Evolutionary conservation across 805 yeast genomes (phyloP).

Genomic region (Blastobotrys peoriensis): DNA sequence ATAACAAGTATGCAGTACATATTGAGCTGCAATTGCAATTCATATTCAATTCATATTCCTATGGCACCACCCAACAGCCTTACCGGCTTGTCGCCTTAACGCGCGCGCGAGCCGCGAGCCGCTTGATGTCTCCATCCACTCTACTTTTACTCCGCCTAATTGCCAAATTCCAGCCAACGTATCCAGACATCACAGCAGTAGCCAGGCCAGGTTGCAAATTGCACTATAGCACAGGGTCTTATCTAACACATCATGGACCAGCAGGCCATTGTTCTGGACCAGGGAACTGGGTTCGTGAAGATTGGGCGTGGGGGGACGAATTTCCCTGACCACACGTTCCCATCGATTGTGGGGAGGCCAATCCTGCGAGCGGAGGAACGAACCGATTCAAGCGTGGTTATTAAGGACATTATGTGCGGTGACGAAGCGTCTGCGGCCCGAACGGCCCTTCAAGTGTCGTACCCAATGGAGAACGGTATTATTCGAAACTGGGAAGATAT

Average conservation of each 20-base stretch:
- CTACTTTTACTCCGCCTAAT: too few species aligned
- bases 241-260: conserved; percentile 2
- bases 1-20: too few species aligned
- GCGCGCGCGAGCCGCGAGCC: too few species aligned
- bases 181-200: too few species aligned
- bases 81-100: too few species aligned
- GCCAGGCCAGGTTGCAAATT: too few species aligned
- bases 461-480: conserved; percentile 98
- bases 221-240: too few species aligned
- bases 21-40: too few species aligned
- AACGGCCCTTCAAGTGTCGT: conserved; percentile 83
- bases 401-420: conserved; percentile 97
- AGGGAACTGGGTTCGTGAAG: conserved; percentile 98
- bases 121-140: too few species aligned
- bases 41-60: too few species aligned
- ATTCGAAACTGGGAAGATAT: conserved; percentile 98
- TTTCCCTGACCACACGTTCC: conserved; percentile 95
- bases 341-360: conserved; percentile 96
- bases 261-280: conserved; percentile 66
- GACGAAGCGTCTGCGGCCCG: conserved; percentile 89
- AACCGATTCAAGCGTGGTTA: conserved; percentile 42
- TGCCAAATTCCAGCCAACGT: too few species aligned
- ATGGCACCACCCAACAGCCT: too few species aligned
- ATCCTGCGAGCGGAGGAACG: conserved; percentile 95
- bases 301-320: conserved; percentile 96